phyloP scores from a whole-genome alignment of 768 basidiomycete genomes.

The Panellus pusillus region DNA sequence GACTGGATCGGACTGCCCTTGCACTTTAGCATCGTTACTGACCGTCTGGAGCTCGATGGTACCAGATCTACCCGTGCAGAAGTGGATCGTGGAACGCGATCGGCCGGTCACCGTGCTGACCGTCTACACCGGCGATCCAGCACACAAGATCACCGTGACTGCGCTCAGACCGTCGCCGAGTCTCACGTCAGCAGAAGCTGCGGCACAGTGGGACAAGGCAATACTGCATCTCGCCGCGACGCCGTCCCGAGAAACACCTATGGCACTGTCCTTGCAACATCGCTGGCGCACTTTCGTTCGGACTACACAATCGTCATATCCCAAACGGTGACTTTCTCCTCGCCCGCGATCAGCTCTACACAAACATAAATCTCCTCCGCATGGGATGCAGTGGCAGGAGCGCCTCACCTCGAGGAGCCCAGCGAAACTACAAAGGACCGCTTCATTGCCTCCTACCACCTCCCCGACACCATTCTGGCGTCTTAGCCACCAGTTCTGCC shows the following conservation, averaged over 20 bases:
- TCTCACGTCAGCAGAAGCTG: constrained; percentile 44
- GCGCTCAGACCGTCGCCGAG: constrained; percentile 48
- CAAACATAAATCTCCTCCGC: constrained; percentile 81
- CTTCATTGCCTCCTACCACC: constrained; percentile 69
- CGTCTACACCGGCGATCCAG: constrained; percentile 76
- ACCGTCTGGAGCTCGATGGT: constrained; percentile 52
- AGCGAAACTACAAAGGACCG: constrained; percentile 82
- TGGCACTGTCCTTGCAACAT: constrained; percentile 78
- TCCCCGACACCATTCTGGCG: constrained; percentile 44
- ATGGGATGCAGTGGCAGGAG: constrained; percentile 80
- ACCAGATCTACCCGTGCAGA: constrained; percentile 85
- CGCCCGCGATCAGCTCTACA: constrained; percentile 66
- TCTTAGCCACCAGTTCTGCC: constrained; percentile 18
- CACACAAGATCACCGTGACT: constrained; percentile 69
- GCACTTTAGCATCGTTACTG: constrained; percentile 50
- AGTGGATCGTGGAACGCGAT: constrained; percentile 75
- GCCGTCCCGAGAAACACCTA: constrained; percentile 78
- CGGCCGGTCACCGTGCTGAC: constrained; percentile 60
- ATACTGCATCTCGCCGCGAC: constrained; percentile 63
- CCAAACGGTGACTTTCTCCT: constrained; percentile 68
- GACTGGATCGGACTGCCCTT: constrained; percentile 47
- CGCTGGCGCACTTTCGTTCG: constrained; percentile 83
- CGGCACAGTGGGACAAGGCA: constrained; percentile 59
- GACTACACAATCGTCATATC: constrained; percentile 82
- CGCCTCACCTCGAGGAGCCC: constrained; percentile 80